phyloP scores from a whole-genome alignment of 176 grass and related monocot species.

The Musa itinerans region DNA sequence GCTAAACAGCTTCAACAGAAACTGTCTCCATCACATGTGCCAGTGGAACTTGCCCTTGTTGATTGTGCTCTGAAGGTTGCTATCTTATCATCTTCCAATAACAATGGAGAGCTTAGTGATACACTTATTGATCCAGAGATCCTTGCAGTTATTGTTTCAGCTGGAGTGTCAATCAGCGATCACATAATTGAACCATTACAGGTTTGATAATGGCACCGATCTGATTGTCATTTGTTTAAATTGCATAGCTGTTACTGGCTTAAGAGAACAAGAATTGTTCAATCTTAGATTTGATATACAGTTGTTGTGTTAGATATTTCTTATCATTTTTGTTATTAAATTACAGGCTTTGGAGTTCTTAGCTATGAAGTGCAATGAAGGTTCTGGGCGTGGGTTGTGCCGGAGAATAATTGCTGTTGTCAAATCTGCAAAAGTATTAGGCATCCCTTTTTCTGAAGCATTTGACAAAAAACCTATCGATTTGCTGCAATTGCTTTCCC shows the following conservation, averaged over 20 bases:
- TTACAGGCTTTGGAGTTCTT: slow-evolving; percentile 70
- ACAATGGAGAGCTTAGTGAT: slow-evolving; percentile 49
- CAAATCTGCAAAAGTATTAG: slow-evolving; percentile 66
- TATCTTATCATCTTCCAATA: slow-evolving; percentile 41
- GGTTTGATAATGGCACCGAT: slow-evolving; percentile 40
- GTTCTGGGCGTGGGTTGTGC: slow-evolving; percentile 64
- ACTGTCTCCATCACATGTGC: slow-evolving; percentile 73
- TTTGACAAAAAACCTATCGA: slow-evolving; percentile 85
- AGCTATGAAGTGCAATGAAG: slow-evolving; percentile 62
- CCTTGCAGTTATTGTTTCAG: slow-evolving; percentile 45
- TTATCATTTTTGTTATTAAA: neutral
- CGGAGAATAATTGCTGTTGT: slow-evolving; percentile 76
- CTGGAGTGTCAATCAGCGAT: slow-evolving; percentile 29
- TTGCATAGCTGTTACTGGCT: neutral
- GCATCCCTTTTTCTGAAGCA: slow-evolving; percentile 71
- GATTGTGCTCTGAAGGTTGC: slow-evolving; percentile 79
- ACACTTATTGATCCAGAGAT: slow-evolving; percentile 38
- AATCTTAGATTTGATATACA: neutral
- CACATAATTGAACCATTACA: slow-evolving; percentile 52
- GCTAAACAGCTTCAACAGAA: slow-evolving; percentile 95
- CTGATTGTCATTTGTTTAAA: neutral
- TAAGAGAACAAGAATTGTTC: neutral
- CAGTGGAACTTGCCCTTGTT: slow-evolving; percentile 70
- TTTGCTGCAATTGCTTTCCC: slow-evolving; percentile 83
- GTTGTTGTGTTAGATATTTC: neutral